Base-by-base conservation (phyloP, 1,284 basidiomycete genomes). In the Ganoderma lucidum region DNA sequence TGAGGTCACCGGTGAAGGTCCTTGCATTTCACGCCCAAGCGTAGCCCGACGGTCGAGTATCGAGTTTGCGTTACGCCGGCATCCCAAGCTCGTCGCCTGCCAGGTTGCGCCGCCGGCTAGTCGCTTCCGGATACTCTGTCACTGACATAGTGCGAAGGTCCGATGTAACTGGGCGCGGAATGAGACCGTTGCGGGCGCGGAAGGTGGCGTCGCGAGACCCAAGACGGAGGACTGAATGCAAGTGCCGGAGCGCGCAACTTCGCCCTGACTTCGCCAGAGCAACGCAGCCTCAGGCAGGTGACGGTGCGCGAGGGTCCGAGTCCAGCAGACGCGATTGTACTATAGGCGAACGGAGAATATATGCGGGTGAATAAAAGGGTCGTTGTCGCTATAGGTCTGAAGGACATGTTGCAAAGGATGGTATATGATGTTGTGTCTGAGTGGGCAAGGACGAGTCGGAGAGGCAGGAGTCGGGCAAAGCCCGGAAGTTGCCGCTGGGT, bases 21-120 rank as follows among this genome's bases (percentile, higher is more conserved):
- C 10, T 28, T 0, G 32, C 39, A n/a, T 12, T 60, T 60, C 35
- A 42, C 59, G 9, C 2, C 3, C 48, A 42, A 23, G 30, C 6
- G 59, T 2, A 37, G 56, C 56, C 32, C 35, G 56, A 30, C 3
- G 56, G 30, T 58, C 19, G 32, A 51, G 48, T n/a, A 51, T 10
- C 48, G 48, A 39, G 17, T 35, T 10, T 58, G 35, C 17, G 17
- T 37, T 39, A 23, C 48, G 48, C 48, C n/a, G 48, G 48, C 48
- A 51, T 51, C 23, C 48, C 48, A 51, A 51, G 48, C 23, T 51
- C 48, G 12, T 51, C 48, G 48, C 48, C 9, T 51, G 48, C n/a
- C 48, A 51, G 45, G 48, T 51, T 23, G 48, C 48, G 48, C 48
- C 48, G 48, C 48, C 48, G 48, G 48, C 48, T 23, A 23, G 48